Percentiles rank a stretch among this genome's conserved stretches.
Conservation (phyloP, 2,329 filamentous ascomycete genomes). For the Colletotrichum camelliae region DNA sequence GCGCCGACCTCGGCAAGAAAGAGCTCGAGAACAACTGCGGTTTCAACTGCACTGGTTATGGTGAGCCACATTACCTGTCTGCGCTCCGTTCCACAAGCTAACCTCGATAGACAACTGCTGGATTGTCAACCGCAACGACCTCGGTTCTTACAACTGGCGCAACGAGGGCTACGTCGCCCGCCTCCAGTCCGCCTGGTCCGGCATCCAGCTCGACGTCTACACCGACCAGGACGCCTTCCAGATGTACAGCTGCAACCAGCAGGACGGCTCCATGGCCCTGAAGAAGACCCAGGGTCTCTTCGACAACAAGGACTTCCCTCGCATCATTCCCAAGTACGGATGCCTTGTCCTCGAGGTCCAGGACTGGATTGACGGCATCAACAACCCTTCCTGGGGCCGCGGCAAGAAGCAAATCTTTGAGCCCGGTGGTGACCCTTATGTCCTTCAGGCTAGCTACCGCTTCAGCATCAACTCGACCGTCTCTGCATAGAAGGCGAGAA, state of each 20-base stretch:
- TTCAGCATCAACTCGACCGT: conserved; percentile 55
- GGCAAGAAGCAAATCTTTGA: conserved; percentile 63
- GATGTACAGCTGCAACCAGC: conserved; percentile 81
- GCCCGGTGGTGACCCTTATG: conserved; percentile 64
- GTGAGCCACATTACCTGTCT: conserved; percentile 46
- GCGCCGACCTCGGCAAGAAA: conserved; percentile 67
- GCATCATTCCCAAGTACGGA: conserved; percentile 75
- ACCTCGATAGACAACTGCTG: conserved; percentile 66
- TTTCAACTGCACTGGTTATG: conserved; percentile 82
- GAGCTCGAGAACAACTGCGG: conserved; percentile 79
- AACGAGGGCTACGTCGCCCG: conserved; percentile 64
- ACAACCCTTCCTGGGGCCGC: conserved; percentile 86
- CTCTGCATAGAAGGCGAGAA: neutral
- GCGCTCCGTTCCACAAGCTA: neutral
- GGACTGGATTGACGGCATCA: conserved; percentile 94
- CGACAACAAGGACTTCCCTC: conserved; percentile 57
- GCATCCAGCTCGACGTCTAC: conserved; percentile 82
- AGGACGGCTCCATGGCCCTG: conserved; percentile 73
- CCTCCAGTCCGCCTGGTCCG: conserved; percentile 76
- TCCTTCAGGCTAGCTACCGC: conserved; percentile 65
- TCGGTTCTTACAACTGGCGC: conserved; percentile 68
- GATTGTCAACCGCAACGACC: conserved; percentile 66
- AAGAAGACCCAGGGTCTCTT: conserved; percentile 74
- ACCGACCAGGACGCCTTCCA: conserved; percentile 89
- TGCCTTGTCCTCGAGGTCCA: conserved; percentile 92